phyloP scores from a whole-genome alignment of 2,329 filamentous ascomycete species.

The Penicillium rolfsii region DNA sequence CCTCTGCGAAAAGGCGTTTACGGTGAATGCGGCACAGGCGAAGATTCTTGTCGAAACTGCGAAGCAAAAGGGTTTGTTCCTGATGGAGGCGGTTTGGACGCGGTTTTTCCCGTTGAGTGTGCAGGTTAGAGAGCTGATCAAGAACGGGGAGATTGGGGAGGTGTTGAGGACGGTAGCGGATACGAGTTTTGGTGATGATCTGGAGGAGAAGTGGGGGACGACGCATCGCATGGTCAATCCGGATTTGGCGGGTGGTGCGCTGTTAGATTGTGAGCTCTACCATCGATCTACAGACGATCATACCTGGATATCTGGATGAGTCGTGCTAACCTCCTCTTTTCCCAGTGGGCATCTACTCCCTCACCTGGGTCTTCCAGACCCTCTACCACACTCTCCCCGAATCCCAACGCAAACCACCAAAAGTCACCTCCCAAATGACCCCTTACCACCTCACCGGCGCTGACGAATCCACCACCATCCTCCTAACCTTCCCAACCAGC shows the following conservation, averaged over 20 bases:
- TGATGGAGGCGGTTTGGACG: constrained; percentile 91
- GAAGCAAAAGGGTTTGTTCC: constrained; percentile 70
- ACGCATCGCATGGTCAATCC: constrained; percentile 79
- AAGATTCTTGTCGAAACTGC: constrained; percentile 73
- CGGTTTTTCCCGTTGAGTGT: constrained; percentile 84
- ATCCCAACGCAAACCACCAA: constrained; percentile 66
- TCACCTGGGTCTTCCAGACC: constrained; percentile 90
- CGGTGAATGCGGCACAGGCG: constrained; percentile 77
- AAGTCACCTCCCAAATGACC: constrained; percentile 67
- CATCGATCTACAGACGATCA: background rate
- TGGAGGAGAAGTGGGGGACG: constrained; percentile 63
- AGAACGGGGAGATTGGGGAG: constrained; percentile 63
- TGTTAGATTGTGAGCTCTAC: constrained; percentile 65
- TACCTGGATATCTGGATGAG: no score
- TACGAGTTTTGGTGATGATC: constrained; percentile 64
- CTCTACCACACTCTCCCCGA: constrained; percentile 77
- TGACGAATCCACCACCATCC: constrained; percentile 77
- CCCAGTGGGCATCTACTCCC: constrained; percentile 77
- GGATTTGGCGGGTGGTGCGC: constrained; percentile 78
- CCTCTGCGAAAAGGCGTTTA: constrained; percentile 88
- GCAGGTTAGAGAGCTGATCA: constrained; percentile 60
- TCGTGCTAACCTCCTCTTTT: background rate
- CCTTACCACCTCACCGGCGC: constrained; percentile 73
- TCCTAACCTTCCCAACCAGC: constrained; percentile 71
- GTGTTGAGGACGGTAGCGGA: constrained; percentile 62